Base-by-base conservation (phyloP, 176 grass and related monocot genomes). In the Tillandsia leiboldiana region DNA sequence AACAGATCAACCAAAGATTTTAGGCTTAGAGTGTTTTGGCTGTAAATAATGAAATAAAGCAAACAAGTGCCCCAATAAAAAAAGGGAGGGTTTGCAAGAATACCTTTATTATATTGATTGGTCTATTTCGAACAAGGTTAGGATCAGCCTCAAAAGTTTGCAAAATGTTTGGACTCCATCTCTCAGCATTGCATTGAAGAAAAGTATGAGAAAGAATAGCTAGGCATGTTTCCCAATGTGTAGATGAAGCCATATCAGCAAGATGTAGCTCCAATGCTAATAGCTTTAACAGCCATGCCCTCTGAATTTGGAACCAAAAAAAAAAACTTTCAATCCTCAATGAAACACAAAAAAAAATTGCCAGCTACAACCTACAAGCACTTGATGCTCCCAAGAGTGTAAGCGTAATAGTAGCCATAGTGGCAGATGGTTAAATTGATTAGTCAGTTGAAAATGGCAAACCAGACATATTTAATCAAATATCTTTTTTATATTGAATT, bases 211-310 rank as follows among this genome's bases (percentile, higher is more conserved):
- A 87, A 65, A 97, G 81, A 85, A 97, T 92, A 78, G 83, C 74
- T 63, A 97, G 8, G 33, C 84, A 92, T 69, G 86, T 79, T 64
- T 97, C 93, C 48, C 79, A 74, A 64, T 92, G 85, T 57, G 83
- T 63, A 47, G 93, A 85, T 76, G 75, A 85, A 56, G 83, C 77
- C 78, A 89, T 76, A 81, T 97, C 93, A n/a, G 89, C 85, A 80
- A 76, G 73, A 87, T 97, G 93, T 49, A 97, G 79, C 78, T 87
- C 93, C 70, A 97, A 71, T 28, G 93, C 89, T 82, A 90, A 67
- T 27, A 97, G 80, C 80, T 97, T 97, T 68, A 97, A 54, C 69
- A 97, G 76, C 89, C 93, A 97, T 48, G 86, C 88, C 73, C 93
- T 92, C 93, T 97, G 89, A 53, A 81, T 85, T 80, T 68, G 18